Percentiles rank a stretch among this genome's conserved stretches.
phyloP scores from a whole-genome alignment of 257 asterid genomes.

The Solanum paucissectum region DNA sequence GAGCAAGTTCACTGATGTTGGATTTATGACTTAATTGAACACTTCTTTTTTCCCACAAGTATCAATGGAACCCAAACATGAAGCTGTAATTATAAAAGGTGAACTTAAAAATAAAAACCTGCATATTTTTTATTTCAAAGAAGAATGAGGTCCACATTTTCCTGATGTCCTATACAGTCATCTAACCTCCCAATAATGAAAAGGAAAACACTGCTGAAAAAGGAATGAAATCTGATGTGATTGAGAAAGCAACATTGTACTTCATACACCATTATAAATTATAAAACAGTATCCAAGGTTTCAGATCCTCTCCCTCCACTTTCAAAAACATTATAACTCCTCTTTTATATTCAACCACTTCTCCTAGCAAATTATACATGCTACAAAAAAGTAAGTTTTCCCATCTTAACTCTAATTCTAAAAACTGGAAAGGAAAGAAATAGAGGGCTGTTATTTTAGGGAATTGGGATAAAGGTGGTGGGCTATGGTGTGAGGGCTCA shows the following conservation, averaged over 20 bases:
- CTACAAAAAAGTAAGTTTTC: neutral
- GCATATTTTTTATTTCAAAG: neutral
- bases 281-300: neutral
- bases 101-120: neutral
- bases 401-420: neutral
- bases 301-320: neutral
- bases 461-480: neutral
- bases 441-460: neutral
- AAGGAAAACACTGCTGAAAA: neutral
- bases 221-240: neutral
- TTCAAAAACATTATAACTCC: neutral
- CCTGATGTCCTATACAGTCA: neutral
- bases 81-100: neutral
- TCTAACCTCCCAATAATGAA: neutral
- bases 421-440: neutral
- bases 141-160: neutral
- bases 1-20: neutral
- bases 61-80: neutral
- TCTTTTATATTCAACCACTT: neutral
- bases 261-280: neutral
- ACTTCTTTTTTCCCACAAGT: neutral
- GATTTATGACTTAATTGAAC: neutral
- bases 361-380: neutral
- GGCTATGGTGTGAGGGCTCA: neutral
- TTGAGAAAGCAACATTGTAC: neutral